Conservation (phyloP, 2,329 filamentous ascomycete genomes). For the Trichoderma sp. region DNA sequence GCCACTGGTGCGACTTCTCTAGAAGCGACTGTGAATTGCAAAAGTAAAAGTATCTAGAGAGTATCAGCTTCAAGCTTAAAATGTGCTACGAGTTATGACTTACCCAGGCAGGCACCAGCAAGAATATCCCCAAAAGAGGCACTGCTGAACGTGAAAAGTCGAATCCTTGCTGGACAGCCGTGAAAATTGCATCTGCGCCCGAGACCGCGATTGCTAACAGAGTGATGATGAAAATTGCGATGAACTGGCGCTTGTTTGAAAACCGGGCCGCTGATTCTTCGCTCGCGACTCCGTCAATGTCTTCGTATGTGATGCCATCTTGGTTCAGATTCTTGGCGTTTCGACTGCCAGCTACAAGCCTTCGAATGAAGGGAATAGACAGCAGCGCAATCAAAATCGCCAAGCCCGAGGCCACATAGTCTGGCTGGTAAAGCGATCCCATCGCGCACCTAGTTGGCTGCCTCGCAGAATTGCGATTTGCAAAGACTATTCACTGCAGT, state of each 20-base stretch:
- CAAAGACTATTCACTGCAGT: neutral
- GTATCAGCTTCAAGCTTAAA: neutral
- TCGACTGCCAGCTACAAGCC: neutral
- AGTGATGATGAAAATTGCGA: neutral
- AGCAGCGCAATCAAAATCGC: neutral
- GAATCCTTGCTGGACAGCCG: neutral
- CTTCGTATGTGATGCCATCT: constrained; percentile 10
- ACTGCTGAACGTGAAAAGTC: neutral
- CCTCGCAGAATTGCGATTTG: neutral
- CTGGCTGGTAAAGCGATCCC: neutral
- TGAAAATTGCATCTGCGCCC: constrained; percentile 10
- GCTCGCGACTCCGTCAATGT: constrained; percentile 6
- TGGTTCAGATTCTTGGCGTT: neutral
- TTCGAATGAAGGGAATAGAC: constrained; percentile 2
- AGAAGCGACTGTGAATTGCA: constrained; percentile 5
- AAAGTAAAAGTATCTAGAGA: neutral
- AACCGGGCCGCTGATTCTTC: constrained; percentile 14
- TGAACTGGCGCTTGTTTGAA: constrained; percentile 10
- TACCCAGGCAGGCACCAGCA: constrained; percentile 8
- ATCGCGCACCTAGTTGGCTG: neutral
- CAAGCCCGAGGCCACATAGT: neutral
- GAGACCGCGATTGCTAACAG: neutral
- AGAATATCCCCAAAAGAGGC: neutral
- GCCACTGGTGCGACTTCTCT: constrained; percentile 5
- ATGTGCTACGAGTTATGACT: neutral